Conservation (phyloP, 805 yeast species). For the Metschnikowia hibisci region DNA sequence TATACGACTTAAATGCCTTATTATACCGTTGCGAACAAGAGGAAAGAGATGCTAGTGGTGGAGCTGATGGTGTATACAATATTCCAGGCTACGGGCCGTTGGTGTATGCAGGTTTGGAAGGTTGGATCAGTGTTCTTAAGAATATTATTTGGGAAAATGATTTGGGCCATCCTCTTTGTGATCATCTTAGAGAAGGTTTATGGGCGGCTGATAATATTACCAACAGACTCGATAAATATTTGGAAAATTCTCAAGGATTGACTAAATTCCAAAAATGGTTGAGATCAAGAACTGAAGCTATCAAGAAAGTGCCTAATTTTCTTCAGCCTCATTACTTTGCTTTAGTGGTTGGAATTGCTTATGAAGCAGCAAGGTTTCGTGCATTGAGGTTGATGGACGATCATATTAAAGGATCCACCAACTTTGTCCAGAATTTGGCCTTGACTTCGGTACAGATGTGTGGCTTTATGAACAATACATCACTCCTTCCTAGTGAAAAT, state of each 20-base stretch:
- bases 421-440: slow-evolving; percentile 75
- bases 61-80: slow-evolving; percentile 66
- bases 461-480: slow-evolving; percentile 67
- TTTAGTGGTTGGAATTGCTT: slow-evolving; percentile 73
- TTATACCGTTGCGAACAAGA: slow-evolving; percentile 81
- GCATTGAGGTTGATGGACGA: slow-evolving; percentile 55
- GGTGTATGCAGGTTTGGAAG: slow-evolving; percentile 88
- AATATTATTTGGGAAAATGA: slow-evolving; percentile 64
- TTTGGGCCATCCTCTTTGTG: slow-evolving; percentile 78
- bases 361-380: slow-evolving; percentile 71
- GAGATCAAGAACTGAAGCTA: slow-evolving; percentile 54
- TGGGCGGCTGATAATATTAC: slow-evolving; percentile 87
- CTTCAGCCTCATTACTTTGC: slow-evolving; percentile 86
- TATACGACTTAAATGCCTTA: slow-evolving; percentile 70
- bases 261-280: slow-evolving; percentile 67
- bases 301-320: slow-evolving; percentile 69
- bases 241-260: slow-evolving; percentile 44
- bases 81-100: slow-evolving; percentile 73
- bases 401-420: slow-evolving; percentile 56
- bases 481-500: slow-evolving; percentile 59
- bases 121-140: slow-evolving; percentile 75
- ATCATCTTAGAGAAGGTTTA: slow-evolving; percentile 72
- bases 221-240: slow-evolving; percentile 56
- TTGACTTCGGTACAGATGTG: slow-evolving; percentile 85
- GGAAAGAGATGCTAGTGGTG: slow-evolving; percentile 76